Conservation (phyloP, 2,329 filamentous ascomycete genomes). For the Zymoseptoria crescenta region DNA sequence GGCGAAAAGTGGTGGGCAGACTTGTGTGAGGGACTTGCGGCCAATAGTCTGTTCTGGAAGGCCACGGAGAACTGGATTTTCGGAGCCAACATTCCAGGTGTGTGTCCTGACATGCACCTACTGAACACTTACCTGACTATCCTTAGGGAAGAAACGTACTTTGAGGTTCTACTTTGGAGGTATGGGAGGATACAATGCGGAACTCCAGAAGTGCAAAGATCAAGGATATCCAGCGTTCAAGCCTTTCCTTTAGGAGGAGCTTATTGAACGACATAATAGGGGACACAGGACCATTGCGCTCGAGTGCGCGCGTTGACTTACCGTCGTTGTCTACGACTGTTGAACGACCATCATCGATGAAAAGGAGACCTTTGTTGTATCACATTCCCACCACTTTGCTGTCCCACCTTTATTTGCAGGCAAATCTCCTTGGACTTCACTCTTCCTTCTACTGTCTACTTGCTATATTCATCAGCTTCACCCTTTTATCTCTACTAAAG, state of each 20-base stretch:
- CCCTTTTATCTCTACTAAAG: neutral
- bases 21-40: constrained; percentile 20
- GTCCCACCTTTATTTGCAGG: neutral
- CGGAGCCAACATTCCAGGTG: constrained; percentile 18
- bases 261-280: neutral
- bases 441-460: neutral
- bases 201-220: constrained; percentile 13
- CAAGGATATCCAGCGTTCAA: constrained; percentile 17
- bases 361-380: neutral
- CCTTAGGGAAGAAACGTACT: constrained; percentile 20
- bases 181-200: constrained; percentile 16
- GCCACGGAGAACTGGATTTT: constrained; percentile 26
- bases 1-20: constrained; percentile 23
- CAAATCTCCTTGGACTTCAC: neutral
- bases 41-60: constrained; percentile 22
- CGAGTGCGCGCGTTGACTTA: neutral
- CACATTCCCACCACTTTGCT: neutral
- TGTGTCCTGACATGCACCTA: neutral
- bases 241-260: constrained; percentile 8
- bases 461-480: neutral
- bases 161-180: constrained; percentile 22
- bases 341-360: too few species aligned
- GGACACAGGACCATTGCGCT: neutral
- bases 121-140: constrained; percentile 9
- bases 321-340: neutral